These are phyloP conservation scores for Lactuca sativa DNA, from an alignment of 129 eudicot genomes.

Conservation along the genomic window DNA sequence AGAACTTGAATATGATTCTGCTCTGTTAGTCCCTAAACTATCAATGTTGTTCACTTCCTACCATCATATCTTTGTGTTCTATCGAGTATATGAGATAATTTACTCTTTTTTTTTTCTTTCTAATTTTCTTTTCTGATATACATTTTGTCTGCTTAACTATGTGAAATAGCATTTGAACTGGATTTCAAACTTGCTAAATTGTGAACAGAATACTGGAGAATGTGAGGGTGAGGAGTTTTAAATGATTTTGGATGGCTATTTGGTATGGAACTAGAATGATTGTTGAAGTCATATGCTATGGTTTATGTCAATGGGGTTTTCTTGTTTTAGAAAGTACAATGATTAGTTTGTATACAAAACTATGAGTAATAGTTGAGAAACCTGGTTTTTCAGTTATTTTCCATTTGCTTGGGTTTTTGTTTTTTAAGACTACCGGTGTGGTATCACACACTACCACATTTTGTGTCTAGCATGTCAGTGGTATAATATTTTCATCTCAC, in stretches of 20 bases:
- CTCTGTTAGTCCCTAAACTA: constrained; percentile 14
- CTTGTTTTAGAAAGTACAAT: neutral
- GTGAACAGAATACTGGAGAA: neutral
- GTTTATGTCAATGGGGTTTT: too few species aligned
- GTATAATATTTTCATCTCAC: too few species aligned
- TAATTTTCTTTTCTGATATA: constrained; percentile 2
- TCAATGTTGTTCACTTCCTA: constrained; percentile 25
- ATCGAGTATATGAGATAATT: constrained; percentile 23
- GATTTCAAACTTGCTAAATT: neutral
- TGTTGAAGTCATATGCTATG: neutral
- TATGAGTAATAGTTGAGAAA: neutral
- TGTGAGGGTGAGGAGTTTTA: neutral
- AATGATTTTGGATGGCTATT: too few species aligned
- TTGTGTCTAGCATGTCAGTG: too few species aligned
- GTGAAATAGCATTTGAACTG: neutral
- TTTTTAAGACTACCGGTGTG: too few species aligned
- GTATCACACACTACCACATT: too few species aligned
- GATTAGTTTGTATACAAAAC: neutral
- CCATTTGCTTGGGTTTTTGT: too few species aligned
- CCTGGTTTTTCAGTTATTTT: too few species aligned
- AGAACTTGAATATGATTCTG: constrained; percentile 24
- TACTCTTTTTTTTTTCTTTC: constrained; percentile 1
- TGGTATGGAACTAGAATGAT: neutral
- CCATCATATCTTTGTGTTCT: constrained; percentile 21
- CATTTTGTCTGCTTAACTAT: constrained; percentile 12